Base-by-base conservation (phyloP, 2,329 filamentous ascomycete species). In the Botryotinia convoluta region DNA sequence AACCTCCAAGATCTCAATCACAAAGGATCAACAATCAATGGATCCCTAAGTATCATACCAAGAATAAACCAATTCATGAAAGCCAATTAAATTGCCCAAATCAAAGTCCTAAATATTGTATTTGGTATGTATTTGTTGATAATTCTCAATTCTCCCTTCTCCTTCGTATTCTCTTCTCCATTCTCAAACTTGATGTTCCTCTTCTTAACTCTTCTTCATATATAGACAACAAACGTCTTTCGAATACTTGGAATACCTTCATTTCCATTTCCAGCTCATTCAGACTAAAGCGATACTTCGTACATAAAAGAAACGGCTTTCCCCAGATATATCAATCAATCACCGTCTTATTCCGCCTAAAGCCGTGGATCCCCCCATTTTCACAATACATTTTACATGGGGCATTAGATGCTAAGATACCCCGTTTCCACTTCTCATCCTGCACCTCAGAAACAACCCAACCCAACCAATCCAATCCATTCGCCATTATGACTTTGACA, bases 321-420 rank as follows among this genome's bases (percentile, higher is more conserved):
- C 61, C 61, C 61, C 61, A 63, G 61, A 63, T 63, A 63, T n/a
- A 48, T 37, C 42, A 37, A 48, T 48, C 44, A 65, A 48, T 51
- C 63, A 65, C 22, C 63, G 63, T 32, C 62, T 51, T 45, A 16
- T 48, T 65, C 63, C 63, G 42, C 45, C 10, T 10, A n/a, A 45
- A 48, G 22, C 44, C 63, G 63, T 65, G 63, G 63, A 65, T 65
- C 63, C 44, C 62, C 42, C 62, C 62, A 65, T 48, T 51, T 48
- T 48, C 29, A 26, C 63, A 3, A 8, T 37, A 37, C 20, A 45
- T 22, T 35, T 8, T 48, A 65, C 42, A 65, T 48, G 65, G 65
- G 48, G 65, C 65, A 32, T 8, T 29, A 8, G 51, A 57, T 57
- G 51, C 51, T 57, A 57, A 57, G 26, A 29, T 69, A 69, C 65